Base-by-base conservation (phyloP, 2,329 filamentous ascomycete species). In the Monilinia polystroma region DNA sequence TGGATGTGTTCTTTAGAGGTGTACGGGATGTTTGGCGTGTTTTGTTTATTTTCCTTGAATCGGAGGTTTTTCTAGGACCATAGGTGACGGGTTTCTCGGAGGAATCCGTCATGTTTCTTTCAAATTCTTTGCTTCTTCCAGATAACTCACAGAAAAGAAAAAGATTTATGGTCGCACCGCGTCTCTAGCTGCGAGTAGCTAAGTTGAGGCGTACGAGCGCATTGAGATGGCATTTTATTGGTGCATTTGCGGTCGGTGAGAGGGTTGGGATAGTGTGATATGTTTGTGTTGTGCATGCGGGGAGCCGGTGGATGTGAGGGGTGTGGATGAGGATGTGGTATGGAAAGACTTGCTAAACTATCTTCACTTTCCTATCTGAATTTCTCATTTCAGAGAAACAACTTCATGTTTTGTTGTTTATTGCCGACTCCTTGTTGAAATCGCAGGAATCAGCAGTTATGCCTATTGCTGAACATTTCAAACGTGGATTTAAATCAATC, bases 321-420 rank as follows among this genome's bases (percentile, higher is more conserved):
- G 41, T 23, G 18, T 32, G 26, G 32, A 41, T 23, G 57, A 35
- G 43, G 32, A 41, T 23, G 57, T 59, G 57, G 26, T 59, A 59
- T 26, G 20, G 57, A 1, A 18, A 35, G 57, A 29, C 57, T 59
- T 49, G 26, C 32, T n/a, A 6, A 5, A 5, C 32, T 49, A 3
- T 16, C 26, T 49, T 16, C 7, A n/a, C 11, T 20, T 35, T 16
- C 4, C 5, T 16, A 14, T 43, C 38, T 11, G 38, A 41, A 41
- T 12, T 41, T 49, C 20, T 29, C 29, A 3, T 49, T 4, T 4
- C 4, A n/a, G 29, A 35, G 7, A 11, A 23, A 49, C 20, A 18
- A 3, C 29, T 23, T 49, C 5, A 11, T 16, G 29, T 11, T 23
- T 35, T 3, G 2, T 3, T 16, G 14, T 16, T n/a, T 1, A 32